Base-by-base conservation (phyloP, 768 basidiomycete species). In the Cantharellus anzutake region DNA sequence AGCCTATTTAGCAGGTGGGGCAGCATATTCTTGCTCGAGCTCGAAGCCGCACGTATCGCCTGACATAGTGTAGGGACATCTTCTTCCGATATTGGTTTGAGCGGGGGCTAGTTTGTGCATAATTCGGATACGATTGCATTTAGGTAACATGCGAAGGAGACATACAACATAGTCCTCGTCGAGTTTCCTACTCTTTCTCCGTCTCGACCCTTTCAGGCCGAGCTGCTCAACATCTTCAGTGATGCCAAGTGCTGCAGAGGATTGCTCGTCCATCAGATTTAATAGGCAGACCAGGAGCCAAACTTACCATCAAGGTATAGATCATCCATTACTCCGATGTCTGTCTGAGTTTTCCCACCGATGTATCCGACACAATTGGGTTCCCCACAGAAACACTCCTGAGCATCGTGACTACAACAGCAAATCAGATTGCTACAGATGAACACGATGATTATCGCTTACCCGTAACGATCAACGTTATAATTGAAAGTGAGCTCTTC, bases 391-490 rank as follows among this genome's bases (percentile, higher is more conserved):
- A 86, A 92, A 70, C 96, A 99, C 39, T 76, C 76, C 69, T 99
- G 96, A 57, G 96, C 85, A 61, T 93, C 87, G 70, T 99, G 91
- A 0, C 93, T 94, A 63, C 3, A 56, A 37, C 11, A 55, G 7
- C 11, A 48, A 20, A 3, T 3, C 16, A 51, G 38, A 52, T 48
- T 35, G 20, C 16, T 41, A 50, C 5, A 41, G 14, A 29, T 39
- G 3, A 48, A 4, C 39, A 41, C 2, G 29, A 39, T 37, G 20
- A 29, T 4, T 2, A 40, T 7, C 4, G 74, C 84, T 56, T 62
- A 93, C 94, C 94, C 96, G 66, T 99, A 99, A 60, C 96, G 89
- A 70, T 98, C 96, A 44, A 98, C 96, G 69, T 99, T 99, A 70
- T 99, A 99, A 71, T 99, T 98, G 75, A 98, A 98, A 0, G 96